These are phyloP conservation scores for Cadophora malorum DNA, from an alignment of 2,329 filamentous ascomycete species.

Conservation along the genomic window DNA sequence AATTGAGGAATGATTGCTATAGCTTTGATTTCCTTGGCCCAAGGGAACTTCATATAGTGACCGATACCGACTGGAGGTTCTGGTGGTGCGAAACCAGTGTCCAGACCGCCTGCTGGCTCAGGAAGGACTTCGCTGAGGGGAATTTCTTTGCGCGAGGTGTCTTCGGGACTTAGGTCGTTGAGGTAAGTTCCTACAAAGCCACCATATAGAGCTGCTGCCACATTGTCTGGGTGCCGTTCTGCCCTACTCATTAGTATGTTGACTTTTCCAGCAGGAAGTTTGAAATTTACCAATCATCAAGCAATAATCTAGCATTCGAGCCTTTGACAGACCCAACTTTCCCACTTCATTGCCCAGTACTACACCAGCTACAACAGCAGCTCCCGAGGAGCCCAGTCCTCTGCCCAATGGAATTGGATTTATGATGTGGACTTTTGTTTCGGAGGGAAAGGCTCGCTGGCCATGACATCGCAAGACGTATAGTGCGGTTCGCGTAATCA, in stretches of 20 bases:
- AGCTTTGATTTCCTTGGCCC: constrained; percentile 94
- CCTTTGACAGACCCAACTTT: constrained; percentile 75
- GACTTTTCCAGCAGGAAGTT: not conserved
- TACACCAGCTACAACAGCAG: constrained; percentile 95
- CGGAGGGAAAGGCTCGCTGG: constrained; percentile 80
- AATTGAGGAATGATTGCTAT: constrained; percentile 97
- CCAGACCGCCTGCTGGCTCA: constrained; percentile 85
- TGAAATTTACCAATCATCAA: constrained; percentile 82
- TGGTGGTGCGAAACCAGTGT: constrained; percentile 86
- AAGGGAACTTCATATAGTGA: constrained; percentile 94
- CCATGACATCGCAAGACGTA: constrained; percentile 95
- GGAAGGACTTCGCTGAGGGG: constrained; percentile 93
- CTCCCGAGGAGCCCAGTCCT: constrained; percentile 92
- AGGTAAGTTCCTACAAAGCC: constrained; percentile 97
- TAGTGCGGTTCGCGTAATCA: constrained; percentile 91
- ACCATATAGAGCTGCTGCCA: constrained; percentile 92
- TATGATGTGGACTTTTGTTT: constrained; percentile 92
- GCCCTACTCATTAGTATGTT: constrained; percentile 16
- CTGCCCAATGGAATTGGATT: constrained; percentile 94
- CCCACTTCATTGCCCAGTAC: constrained; percentile 90
- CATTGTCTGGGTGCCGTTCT: constrained; percentile 92
- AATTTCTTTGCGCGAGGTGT: constrained; percentile 90
- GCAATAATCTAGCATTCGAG: constrained; percentile 91
- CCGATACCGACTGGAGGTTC: constrained; percentile 92
- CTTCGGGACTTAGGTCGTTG: constrained; percentile 87